Conservation (phyloP, 2,329 filamentous ascomycete species). For the Colletotrichum spinosum region DNA sequence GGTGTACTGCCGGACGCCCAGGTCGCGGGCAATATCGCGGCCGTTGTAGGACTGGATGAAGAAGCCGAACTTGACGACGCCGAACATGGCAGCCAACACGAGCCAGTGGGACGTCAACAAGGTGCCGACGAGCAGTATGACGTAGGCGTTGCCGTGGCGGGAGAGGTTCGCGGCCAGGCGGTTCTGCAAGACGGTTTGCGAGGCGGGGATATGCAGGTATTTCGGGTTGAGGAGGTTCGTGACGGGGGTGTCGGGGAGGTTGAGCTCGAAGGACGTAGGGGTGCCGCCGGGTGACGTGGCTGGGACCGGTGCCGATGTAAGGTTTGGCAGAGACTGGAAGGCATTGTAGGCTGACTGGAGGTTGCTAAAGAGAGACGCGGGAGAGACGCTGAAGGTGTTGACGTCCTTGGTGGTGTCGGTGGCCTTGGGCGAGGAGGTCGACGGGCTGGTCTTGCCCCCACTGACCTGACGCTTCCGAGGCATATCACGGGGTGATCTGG, state of each 20-base stretch:
- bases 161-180: slow-evolving; percentile 29
- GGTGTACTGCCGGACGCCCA: slow-evolving; percentile 32
- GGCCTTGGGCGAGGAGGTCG: background rate
- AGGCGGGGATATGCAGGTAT: slow-evolving; percentile 24
- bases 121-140: slow-evolving; percentile 35
- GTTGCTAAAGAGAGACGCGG: slow-evolving; percentile 24
- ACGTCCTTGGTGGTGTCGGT: background rate
- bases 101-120: slow-evolving; percentile 34
- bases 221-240: slow-evolving; percentile 35
- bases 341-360: slow-evolving; percentile 26
- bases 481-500: slow-evolving; percentile 14
- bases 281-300: background rate
- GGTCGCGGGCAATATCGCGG: slow-evolving; percentile 34
- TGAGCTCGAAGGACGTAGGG: slow-evolving; percentile 22
- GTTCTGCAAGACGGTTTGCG: slow-evolving; percentile 30
- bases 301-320: slow-evolving; percentile 12
- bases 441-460: slow-evolving; percentile 2
- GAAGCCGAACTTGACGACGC: slow-evolving; percentile 31
- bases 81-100: slow-evolving; percentile 31
- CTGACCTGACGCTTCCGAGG: slow-evolving; percentile 26
- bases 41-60: slow-evolving; percentile 35
- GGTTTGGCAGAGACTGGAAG: slow-evolving; percentile 26
- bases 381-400: slow-evolving; percentile 13
- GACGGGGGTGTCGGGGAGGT: slow-evolving; percentile 32
- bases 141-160: slow-evolving; percentile 35